phyloP scores from a whole-genome alignment of 192 early-diverging fungal species.

The Diversispora eburnea region DNA sequence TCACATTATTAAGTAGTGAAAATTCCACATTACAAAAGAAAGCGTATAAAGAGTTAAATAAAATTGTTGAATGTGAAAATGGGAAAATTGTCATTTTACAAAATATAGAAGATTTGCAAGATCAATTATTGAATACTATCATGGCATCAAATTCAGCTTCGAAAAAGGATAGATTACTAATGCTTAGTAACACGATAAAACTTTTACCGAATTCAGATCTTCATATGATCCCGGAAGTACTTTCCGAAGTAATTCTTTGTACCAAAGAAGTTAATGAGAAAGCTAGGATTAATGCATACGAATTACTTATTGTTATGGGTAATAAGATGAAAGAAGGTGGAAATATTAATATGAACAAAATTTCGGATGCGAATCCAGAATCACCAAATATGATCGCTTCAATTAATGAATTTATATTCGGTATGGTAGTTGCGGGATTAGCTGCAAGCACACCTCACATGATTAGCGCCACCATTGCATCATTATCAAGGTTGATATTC shows the following conservation, averaged over 20 bases:
- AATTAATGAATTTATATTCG: slow-evolving; percentile 76
- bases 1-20: slow-evolving; percentile 53
- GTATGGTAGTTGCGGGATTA: slow-evolving; percentile 92
- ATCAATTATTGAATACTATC: slow-evolving; percentile 68
- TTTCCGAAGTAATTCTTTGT: slow-evolving; percentile 88
- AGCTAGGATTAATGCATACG: slow-evolving; percentile 76
- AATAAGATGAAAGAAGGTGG: slow-evolving; percentile 81
- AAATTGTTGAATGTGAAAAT: slow-evolving; percentile 46
- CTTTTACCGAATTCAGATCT: slow-evolving; percentile 63
- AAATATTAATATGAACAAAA: slow-evolving; percentile 35
- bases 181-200: slow-evolving; percentile 63
- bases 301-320: slow-evolving; percentile 85
- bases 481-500: slow-evolving; percentile 81
- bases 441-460: slow-evolving; percentile 87
- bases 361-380: slow-evolving; percentile 36
- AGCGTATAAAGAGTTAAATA: slow-evolving; percentile 85
- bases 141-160: slow-evolving; percentile 63
- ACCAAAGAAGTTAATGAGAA: slow-evolving; percentile 95
- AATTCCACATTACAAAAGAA: slow-evolving; percentile 89
- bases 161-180: slow-evolving; percentile 76
- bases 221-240: slow-evolving; percentile 79
- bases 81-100: slow-evolving; percentile 43
- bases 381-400: slow-evolving; percentile 42
- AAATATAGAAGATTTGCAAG: slow-evolving; percentile 59
- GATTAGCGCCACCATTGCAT: slow-evolving; percentile 86